These are phyloP conservation scores for Macroventuria anomochaeta DNA, from an alignment of 2,329 filamentous ascomycete species.

Conservation along the genomic window DNA sequence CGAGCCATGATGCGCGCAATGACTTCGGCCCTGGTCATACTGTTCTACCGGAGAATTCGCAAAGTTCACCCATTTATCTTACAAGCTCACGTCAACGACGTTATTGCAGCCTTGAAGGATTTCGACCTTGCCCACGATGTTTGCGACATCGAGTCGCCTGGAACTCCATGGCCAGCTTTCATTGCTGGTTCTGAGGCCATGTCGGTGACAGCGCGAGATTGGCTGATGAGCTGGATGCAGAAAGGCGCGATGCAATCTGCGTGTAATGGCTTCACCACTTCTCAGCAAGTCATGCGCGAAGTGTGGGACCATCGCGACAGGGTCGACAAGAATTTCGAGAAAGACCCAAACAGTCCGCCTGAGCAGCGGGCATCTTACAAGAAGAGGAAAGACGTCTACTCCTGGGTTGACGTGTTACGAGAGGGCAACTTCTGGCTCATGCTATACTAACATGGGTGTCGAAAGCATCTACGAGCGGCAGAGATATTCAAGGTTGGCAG, in stretches of 20 bases:
- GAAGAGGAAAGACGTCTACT: slow-evolving; percentile 8
- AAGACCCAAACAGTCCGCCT: background rate
- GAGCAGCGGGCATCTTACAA: background rate
- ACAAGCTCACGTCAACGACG: slow-evolving; percentile 45
- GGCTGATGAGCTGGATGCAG: slow-evolving; percentile 24
- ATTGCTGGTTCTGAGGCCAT: slow-evolving; percentile 26
- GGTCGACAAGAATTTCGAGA: background rate
- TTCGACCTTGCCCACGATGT: slow-evolving; percentile 18
- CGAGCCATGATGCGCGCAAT: slow-evolving; percentile 48
- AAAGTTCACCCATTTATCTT: slow-evolving; percentile 50
- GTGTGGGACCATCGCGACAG: slow-evolving; percentile 21
- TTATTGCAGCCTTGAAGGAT: slow-evolving; percentile 19
- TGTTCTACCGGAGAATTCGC: slow-evolving; percentile 52
- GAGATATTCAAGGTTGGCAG: background rate
- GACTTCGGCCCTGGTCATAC: slow-evolving; percentile 51
- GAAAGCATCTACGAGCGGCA: no score
- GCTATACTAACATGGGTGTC: slow-evolving; percentile 5
- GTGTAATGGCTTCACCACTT: slow-evolving; percentile 12
- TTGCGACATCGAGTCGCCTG: slow-evolving; percentile 15
- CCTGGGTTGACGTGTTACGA: slow-evolving; percentile 17
- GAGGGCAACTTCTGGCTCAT: slow-evolving; percentile 21
- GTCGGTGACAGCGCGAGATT: slow-evolving; percentile 16
- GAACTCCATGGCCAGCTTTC: slow-evolving; percentile 28
- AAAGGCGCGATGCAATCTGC: slow-evolving; percentile 19
- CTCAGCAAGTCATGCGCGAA: slow-evolving; percentile 20